Conservation (phyloP, 164 flowering plant species). For the Stephania cephalantha region DNA sequence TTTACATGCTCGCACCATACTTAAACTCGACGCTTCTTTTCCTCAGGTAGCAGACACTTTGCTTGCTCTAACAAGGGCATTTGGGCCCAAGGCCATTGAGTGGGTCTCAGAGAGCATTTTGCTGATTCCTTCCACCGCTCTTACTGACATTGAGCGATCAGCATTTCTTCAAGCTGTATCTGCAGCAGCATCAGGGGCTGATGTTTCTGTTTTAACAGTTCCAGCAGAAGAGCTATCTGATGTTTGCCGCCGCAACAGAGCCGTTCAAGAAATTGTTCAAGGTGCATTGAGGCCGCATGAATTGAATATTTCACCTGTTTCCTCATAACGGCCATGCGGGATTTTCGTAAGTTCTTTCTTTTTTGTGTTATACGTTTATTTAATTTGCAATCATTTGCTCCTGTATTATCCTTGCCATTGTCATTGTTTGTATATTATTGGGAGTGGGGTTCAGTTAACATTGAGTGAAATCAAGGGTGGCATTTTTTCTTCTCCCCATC, state of each 20-base stretch:
- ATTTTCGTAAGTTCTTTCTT: constrained; percentile 8
- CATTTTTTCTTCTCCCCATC: constrained; percentile 6
- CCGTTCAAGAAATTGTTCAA: constrained; percentile 93
- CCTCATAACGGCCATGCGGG: constrained; percentile 15
- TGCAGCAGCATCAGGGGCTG: constrained; percentile 62
- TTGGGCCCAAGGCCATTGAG: constrained; percentile 53
- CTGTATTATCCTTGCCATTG: constrained; percentile 7
- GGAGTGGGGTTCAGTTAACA: background rate
- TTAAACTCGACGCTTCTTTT: background rate
- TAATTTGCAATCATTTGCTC: constrained; percentile 5
- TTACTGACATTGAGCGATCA: constrained; percentile 66
- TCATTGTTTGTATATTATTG: constrained; percentile 12
- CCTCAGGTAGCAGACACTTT: constrained; percentile 68
- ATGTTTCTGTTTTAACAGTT: constrained; percentile 34
- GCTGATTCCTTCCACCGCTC: constrained; percentile 67
- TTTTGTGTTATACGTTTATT: background rate
- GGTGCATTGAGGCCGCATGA: constrained; percentile 86
- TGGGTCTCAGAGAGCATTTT: constrained; percentile 73
- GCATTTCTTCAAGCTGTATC: constrained; percentile 74
- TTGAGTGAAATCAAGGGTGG: constrained; percentile 9
- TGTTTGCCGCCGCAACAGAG: constrained; percentile 83
- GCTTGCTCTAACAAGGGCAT: constrained; percentile 61
- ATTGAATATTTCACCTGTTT: constrained; percentile 46
- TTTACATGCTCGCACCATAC: too few relatives aligned
- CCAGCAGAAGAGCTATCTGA: constrained; percentile 84